Evolutionary conservation across 805 yeast species (phyloP).

Genomic region (Candida ovalis): DNA sequence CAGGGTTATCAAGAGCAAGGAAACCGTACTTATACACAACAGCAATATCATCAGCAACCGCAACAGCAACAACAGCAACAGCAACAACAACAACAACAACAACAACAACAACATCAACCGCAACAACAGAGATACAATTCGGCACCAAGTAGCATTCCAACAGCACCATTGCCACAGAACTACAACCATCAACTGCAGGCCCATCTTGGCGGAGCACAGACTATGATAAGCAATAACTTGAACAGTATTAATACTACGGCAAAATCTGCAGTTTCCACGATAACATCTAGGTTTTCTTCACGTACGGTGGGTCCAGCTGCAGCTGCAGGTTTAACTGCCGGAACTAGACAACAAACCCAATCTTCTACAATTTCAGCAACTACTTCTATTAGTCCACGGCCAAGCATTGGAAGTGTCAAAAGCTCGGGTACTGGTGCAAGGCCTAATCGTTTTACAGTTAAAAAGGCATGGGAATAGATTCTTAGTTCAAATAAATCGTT

Average conservation of each 20-base stretch:
- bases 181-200: background rate
- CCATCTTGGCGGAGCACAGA: background rate
- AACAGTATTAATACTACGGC: constrained; percentile 1
- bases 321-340: background rate
- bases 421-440: background rate
- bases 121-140: background rate
- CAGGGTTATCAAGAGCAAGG: background rate
- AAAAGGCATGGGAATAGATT: constrained; percentile 8
- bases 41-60: background rate
- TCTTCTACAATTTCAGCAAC: background rate
- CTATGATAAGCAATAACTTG: background rate
- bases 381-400: background rate
- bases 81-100: background rate
- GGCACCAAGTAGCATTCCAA: background rate
- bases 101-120: background rate
- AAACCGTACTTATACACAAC: background rate
- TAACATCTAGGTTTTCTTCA: constrained; percentile 14
- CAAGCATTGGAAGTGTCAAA: background rate
- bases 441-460: constrained; percentile 5
- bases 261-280: constrained; percentile 7
- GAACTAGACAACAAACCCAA: background rate
- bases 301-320: background rate
- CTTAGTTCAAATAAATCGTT: too few relatives aligned
- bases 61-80: constrained; percentile 2
- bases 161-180: background rate